Base-by-base conservation (phyloP, 257 asterid species). In the Gentiana straminea region DNA sequence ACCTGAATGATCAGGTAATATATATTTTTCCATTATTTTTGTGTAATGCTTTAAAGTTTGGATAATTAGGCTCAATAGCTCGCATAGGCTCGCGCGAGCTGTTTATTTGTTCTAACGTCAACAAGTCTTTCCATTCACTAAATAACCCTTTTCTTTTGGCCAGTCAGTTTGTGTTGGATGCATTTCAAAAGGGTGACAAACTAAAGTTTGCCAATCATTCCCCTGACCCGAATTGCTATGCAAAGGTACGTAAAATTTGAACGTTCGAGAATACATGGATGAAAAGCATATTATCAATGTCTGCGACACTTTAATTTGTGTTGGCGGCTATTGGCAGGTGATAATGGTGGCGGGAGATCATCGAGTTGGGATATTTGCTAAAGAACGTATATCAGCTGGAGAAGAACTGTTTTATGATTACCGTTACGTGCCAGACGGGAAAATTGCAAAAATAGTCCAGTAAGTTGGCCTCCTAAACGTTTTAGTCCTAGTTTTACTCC, bases 121-220 rank as follows among this genome's bases (percentile, higher is more conserved):
- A 24, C 24, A 24, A 0, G 24, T 24, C 24, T 24, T 24, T 24
- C 24, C 24, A 0, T 24, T 24, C 24, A 24, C 24, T 24, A 0
- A 24, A 24, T 24, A 24, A 24, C 24, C 24, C 24, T 24, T 24
- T 24, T 41, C 9, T 5, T 4, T 10, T 41, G 46, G 8, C 9
- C 62, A 38, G 13, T 65, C 83, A 92, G 99, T 85, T 80, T 79
- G 94, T 92, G 71, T 89, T 88, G 36, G 97, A 85, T 74, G 95
- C 94, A 52, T 80, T 74, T 55, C 86, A 95, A 45, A 85, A 82
- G 74, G 95, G 97, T 12, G 97, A 88, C 64, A 92, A 92, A 57
- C 73, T 88, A 71, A 88, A 92, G 81, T 83, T 92, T 54, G 94
- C 99, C 37, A 85, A 92, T 69, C 97, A 92, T 73, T 85, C 95